Evolutionary conservation across 2,329 filamentous ascomycete genomes (phyloP), one percentile per base, ranked within the genome.

Genomic region (Fusarium goolgardi): DNA sequence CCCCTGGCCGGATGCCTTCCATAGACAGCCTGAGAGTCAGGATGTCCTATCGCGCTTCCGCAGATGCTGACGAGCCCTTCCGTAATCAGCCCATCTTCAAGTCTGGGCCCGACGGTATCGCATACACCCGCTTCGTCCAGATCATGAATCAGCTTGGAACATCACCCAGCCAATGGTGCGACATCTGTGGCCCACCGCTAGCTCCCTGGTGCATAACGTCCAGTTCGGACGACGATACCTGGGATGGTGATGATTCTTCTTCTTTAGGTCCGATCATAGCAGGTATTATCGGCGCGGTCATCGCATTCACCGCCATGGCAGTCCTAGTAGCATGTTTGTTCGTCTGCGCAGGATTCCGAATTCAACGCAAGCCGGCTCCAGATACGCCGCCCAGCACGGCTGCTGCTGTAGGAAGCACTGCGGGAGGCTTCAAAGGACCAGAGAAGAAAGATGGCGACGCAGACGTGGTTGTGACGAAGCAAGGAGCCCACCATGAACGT

Each of bases 41-140:
- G n/a, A 87, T 89, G 73, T 75, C 84, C 5, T 89, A 87, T 77
- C 82, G 84, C 32, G 82, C 84, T 41, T 81, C 82, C 55, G 81
- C 83, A 9, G 77, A 80, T 20, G 59, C 71, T 2, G 72, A 75
- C 6, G 75, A 77, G 0, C 63, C 72, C 0, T 78, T 84, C n/a
- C 63, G 61, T 4, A 73, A 75, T 34, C 80, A 81, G 44, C 68
- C 80, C 6, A 75, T 85, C 5, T 85, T 85, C 52, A 76, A 77
- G 10, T 75, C 76, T 39, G 75, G 76, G 5, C 71, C 75, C 32
- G 75, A 78, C 20, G 65, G 71, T 27, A 78, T 85, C 49, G 70
- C 75, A 0, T 85, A 78, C 64, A 62, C 62, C 2, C 75, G 77
- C 6, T 86, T 86, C 59, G 60, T 75, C 4, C 56, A 54, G 3